Evolutionary conservation across 2,329 filamentous ascomycete species (phyloP).

Genomic region (Sarocladium kiliense): DNA sequence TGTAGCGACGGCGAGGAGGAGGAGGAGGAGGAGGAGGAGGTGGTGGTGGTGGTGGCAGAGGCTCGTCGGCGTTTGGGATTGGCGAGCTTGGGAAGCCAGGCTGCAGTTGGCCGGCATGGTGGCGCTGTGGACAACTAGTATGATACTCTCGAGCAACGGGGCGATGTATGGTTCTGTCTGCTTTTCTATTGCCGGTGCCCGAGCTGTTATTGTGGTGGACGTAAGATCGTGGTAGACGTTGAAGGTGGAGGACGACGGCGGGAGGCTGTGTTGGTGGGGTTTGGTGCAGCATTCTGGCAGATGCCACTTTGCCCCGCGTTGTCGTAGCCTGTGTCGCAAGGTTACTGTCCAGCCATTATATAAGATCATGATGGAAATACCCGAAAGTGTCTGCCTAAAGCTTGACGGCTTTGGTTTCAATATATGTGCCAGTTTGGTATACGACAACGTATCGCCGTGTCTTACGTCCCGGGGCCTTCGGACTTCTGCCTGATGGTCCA

Average conservation of each 20-base stretch:
- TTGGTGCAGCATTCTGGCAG: not conserved
- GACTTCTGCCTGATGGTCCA: not conserved
- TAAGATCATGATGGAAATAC: not conserved
- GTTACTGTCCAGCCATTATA: not conserved
- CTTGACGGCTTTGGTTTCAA: too few species aligned
- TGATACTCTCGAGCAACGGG: not conserved
- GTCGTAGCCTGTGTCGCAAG: not conserved
- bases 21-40: not conserved
- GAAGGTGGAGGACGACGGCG: not conserved
- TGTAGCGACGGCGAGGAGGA: not conserved
- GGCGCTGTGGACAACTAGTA: conserved; percentile 11
- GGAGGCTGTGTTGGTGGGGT: conserved; percentile 1
- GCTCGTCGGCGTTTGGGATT: conserved; percentile 20
- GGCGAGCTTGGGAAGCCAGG: conserved; percentile 20
- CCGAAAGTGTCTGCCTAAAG: not conserved
- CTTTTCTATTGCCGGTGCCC: not conserved
- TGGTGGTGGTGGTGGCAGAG: not conserved
- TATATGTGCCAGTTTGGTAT: too few species aligned
- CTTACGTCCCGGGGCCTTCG: not conserved
- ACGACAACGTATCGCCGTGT: too few species aligned
- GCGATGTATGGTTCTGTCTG: not conserved
- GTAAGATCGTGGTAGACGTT: not conserved
- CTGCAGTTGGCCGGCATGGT: conserved; percentile 25
- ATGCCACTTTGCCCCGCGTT: not conserved
- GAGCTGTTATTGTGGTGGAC: not conserved